A percentile compares a stretch with the other conserved stretches of the same genome.
These are phyloP conservation scores for Iris pallida DNA, from an alignment of 116 monocot genomes.

Conservation along the genomic window DNA sequence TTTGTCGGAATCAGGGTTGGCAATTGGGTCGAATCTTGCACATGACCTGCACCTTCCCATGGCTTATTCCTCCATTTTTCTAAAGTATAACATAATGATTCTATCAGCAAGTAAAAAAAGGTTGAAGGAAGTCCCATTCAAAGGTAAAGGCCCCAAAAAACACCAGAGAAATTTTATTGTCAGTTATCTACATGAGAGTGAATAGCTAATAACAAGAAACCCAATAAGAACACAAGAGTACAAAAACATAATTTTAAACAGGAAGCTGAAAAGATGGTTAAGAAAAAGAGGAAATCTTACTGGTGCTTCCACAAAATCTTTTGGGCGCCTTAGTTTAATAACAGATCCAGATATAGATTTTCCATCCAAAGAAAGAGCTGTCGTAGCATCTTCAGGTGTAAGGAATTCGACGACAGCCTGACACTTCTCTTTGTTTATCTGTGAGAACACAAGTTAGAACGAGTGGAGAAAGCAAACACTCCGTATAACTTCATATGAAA, in stretches of 20 bases:
- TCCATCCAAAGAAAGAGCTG: slow-evolving; percentile 89
- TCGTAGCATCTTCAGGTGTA: slow-evolving; percentile 92
- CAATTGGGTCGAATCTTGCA: too few relatives aligned
- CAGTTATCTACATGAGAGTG: too few relatives aligned
- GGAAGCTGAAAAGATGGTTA: not conserved
- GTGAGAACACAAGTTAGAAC: slow-evolving; percentile 11
- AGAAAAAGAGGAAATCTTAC: slow-evolving; percentile 41
- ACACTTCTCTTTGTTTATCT: slow-evolving; percentile 90
- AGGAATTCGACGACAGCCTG: slow-evolving; percentile 98
- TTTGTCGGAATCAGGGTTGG: too few relatives aligned
- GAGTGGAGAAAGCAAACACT: not conserved
- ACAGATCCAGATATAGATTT: slow-evolving; percentile 53
- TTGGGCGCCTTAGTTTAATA: slow-evolving; percentile 86
- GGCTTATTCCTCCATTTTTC: too few relatives aligned
- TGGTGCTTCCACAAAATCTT: slow-evolving; percentile 76
- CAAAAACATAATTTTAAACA: not conserved
- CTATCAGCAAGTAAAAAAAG: too few relatives aligned
- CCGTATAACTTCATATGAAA: not conserved
- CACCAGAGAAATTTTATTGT: too few relatives aligned
- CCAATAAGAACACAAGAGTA: not conserved
- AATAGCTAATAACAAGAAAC: not conserved
- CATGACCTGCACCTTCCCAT: too few relatives aligned
- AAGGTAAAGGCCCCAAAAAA: too few relatives aligned
- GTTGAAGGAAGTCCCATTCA: too few relatives aligned
- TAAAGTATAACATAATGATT: too few relatives aligned